phyloP scores from a whole-genome alignment of 2,329 filamentous ascomycete genomes.

The Alternaria sp. region DNA sequence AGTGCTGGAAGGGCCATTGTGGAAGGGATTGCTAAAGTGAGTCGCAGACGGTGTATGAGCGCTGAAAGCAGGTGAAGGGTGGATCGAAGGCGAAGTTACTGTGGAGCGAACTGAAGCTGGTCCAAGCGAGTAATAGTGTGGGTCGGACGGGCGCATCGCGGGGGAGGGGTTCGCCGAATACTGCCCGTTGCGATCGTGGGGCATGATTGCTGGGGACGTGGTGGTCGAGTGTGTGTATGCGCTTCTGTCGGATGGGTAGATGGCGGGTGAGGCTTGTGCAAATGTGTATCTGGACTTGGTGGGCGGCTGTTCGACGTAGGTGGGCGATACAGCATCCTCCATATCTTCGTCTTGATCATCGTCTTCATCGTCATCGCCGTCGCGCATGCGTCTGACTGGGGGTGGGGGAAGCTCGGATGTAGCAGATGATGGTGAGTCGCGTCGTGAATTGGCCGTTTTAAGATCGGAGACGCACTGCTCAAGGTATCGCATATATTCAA shows the following conservation, averaged over 20 bases:
- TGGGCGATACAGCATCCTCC: conserved; percentile 49
- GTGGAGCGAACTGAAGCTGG: conserved; percentile 53
- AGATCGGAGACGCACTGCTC: conserved; percentile 86
- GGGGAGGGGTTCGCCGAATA: conserved; percentile 56
- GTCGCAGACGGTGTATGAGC: conserved; percentile 47
- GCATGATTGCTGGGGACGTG: conserved; percentile 53
- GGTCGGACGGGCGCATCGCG: conserved; percentile 53
- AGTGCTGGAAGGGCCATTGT: conserved; percentile 37
- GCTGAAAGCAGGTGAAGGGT: conserved; percentile 53
- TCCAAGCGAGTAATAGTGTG: conserved; percentile 58
- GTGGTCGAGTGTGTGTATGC: conserved; percentile 45
- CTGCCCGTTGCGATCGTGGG: conserved; percentile 54
- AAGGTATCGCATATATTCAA: conserved; percentile 94
- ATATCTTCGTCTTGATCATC: conserved; percentile 61
- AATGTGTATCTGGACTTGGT: conserved; percentile 37
- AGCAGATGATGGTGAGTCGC: conserved; percentile 37
- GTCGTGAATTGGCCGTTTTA: conserved; percentile 59
- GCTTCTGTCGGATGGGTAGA: conserved; percentile 51
- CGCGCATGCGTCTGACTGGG: conserved; percentile 23
- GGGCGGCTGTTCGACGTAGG: conserved; percentile 23
- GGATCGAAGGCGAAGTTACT: conserved; percentile 47
- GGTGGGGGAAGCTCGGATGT: conserved; percentile 39
- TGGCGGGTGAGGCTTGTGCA: conserved; percentile 44
- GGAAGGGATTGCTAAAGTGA: conserved; percentile 46
- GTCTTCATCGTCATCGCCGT: conserved; percentile 57